Evolutionary conservation across 2,329 filamentous ascomycete genomes (phyloP).

Genomic region (Leptosphaerulina australis): DNA sequence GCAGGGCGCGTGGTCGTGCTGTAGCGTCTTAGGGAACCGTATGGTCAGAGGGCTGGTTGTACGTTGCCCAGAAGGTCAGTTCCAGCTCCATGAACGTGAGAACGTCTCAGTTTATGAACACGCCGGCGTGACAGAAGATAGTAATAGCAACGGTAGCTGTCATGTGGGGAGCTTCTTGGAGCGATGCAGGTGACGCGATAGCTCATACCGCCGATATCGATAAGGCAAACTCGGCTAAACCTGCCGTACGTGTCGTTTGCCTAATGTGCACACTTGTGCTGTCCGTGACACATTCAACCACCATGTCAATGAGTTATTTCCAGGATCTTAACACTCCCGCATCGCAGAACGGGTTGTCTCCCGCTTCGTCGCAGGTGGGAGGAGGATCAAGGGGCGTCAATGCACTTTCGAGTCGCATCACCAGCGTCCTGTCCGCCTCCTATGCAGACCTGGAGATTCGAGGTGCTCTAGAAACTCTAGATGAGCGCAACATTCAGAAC

Average conservation of each 20-base stretch:
- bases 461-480: conserved; percentile 79
- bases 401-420: conserved; percentile 80
- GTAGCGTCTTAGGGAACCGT: conserved; percentile 15
- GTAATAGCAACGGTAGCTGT: conserved; percentile 28
- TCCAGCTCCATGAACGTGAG: conserved; percentile 33
- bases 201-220: conserved; percentile 28
- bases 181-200: conserved; percentile 35
- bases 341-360: conserved; percentile 38
- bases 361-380: conserved; percentile 33
- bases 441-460: conserved; percentile 92
- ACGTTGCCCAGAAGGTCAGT: conserved; percentile 23
- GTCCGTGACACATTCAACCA: conserved; percentile 8
- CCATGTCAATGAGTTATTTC: conserved; percentile 43
- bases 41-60: conserved; percentile 26
- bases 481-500: conserved; percentile 73
- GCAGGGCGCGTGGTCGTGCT: conserved; percentile 36
- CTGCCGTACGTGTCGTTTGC: conserved; percentile 18
- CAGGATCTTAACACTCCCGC: conserved; percentile 37
- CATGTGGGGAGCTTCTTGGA: conserved; percentile 25
- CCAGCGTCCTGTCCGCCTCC: conserved; percentile 84
- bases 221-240: conserved; percentile 33
- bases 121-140: conserved; percentile 26
- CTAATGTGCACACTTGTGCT: conserved; percentile 23
- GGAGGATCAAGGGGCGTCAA: conserved; percentile 54
- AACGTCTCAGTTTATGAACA: conserved; percentile 23